Evolutionary conservation across 345 rosid species (phyloP).

Genomic region (Eutrema japonicum): DNA sequence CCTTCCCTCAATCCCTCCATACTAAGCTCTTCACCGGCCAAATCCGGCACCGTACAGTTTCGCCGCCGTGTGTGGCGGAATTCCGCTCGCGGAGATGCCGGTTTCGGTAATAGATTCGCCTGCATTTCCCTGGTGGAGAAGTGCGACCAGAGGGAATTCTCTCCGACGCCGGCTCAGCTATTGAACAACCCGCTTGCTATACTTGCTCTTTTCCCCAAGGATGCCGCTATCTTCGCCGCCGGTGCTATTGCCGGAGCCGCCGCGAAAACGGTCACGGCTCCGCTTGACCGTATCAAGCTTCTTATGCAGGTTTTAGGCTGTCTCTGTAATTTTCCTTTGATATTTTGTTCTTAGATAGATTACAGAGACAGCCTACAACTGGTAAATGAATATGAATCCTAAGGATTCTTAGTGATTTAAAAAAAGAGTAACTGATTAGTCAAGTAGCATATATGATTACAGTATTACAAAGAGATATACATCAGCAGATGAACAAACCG

Average conservation of each 20-base stretch:
- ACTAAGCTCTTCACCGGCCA: neutral
- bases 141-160: constrained; percentile 52
- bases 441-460: neutral
- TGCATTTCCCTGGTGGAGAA: constrained; percentile 67
- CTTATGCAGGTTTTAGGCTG: constrained; percentile 81
- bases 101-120: constrained; percentile 54
- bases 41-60: neutral
- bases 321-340: neutral
- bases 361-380: neutral
- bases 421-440: neutral
- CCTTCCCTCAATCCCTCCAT: constrained; percentile 49
- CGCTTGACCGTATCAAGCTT: constrained; percentile 94
- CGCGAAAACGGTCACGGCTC: constrained; percentile 93
- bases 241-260: constrained; percentile 97
- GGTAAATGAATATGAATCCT: too few relatives aligned
- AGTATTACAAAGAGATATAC: neutral
- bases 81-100: constrained; percentile 20
- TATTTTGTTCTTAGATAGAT: neutral
- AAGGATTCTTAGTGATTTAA: too few relatives aligned
- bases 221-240: constrained; percentile 78
- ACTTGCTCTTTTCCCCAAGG: constrained; percentile 70
- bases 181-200: constrained; percentile 73
- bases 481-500: neutral
- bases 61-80: constrained; percentile 17
- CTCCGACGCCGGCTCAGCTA: constrained; percentile 70